Evolutionary conservation across 1,284 basidiomycete species (phyloP), one percentile per base, ranked within the genome.

Genomic region (Phellopilus nigrolimitatus): DNA sequence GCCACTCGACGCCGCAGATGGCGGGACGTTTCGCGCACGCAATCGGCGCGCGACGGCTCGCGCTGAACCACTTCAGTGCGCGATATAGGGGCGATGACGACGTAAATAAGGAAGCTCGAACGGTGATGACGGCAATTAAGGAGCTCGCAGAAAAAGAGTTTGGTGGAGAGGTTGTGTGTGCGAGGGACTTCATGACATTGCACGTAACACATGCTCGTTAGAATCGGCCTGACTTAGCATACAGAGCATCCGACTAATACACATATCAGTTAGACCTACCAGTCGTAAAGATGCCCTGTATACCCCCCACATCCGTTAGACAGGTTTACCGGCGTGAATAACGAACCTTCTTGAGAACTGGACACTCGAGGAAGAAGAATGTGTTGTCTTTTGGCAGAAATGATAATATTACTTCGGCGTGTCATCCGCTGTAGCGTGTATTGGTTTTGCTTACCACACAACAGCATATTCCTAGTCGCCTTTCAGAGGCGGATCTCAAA

Each of bases 1-100:
- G 94, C 0, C 94, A 97, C 68, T 94, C 91, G 9, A 97, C 94
- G 5, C 92, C 94, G 0, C 86, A 89, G 59, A 90, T 94, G 79
- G 94, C 92, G 13, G 94, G 88, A 6, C 72, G 73, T 19, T 95
- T 97, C 65, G 94, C 90, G 1, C 78, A 74, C 59, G 67, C 66
- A 2, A 80, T 93, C 41, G 62, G 74, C 12, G 91, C 91, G 12
- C 73, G 70, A 49, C 73, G 71, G 51, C 73, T 97, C 9, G 71
- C 88, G 21, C 70, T 97, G 53, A 97, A 95, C 63, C 93, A 97
- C 65, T 94, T 95, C 62, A 71, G 71, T 25, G 68, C 66, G 39
- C 42, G 79, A 51, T 84, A 84, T 61, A 68, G 76, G 0, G 80
- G 80, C 10, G 71, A 78, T 58, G 72, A 76, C 51, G 71, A 81